phyloP scores from a whole-genome alignment of 1,139 yeast species.

The Zygosaccharomyces pseudobailii region DNA sequence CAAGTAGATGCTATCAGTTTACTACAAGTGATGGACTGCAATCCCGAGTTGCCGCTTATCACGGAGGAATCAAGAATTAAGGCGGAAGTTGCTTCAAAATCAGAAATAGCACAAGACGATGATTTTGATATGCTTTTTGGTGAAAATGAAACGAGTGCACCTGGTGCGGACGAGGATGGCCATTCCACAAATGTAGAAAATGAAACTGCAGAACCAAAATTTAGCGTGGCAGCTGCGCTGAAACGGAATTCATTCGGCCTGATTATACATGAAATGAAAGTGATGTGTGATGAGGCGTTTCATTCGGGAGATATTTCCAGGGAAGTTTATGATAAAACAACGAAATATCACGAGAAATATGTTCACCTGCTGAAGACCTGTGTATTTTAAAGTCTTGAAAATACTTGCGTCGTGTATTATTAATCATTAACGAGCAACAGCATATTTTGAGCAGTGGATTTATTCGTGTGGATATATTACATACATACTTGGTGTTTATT shows the following conservation, averaged over 20 bases:
- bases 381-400: slow-evolving; percentile 18
- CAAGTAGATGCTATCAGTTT: slow-evolving; percentile 24
- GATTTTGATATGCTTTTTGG: slow-evolving; percentile 36
- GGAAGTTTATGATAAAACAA: slow-evolving; percentile 20
- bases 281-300: slow-evolving; percentile 15
- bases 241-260: slow-evolving; percentile 27
- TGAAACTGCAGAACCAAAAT: slow-evolving; percentile 6
- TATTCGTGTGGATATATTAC: no score
- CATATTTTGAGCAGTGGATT: neutral
- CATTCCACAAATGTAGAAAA: slow-evolving; percentile 6
- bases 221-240: slow-evolving; percentile 10
- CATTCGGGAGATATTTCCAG: slow-evolving; percentile 18
- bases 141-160: slow-evolving; percentile 30
- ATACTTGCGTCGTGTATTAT: neutral
- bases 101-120: slow-evolving; percentile 26
- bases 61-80: slow-evolving; percentile 9
- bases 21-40: slow-evolving; percentile 21
- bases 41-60: slow-evolving; percentile 9
- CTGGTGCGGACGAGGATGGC: slow-evolving; percentile 24
- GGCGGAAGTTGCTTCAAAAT: slow-evolving; percentile 17
- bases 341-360: slow-evolving; percentile 26
- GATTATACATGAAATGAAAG: slow-evolving; percentile 22
- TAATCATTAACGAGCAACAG: neutral
- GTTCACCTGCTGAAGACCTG: slow-evolving; percentile 26
- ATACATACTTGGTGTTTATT: no score